These are phyloP conservation scores for Cyberlindnera saturnus DNA, from an alignment of 805 yeast genomes.

Conservation along the genomic window DNA sequence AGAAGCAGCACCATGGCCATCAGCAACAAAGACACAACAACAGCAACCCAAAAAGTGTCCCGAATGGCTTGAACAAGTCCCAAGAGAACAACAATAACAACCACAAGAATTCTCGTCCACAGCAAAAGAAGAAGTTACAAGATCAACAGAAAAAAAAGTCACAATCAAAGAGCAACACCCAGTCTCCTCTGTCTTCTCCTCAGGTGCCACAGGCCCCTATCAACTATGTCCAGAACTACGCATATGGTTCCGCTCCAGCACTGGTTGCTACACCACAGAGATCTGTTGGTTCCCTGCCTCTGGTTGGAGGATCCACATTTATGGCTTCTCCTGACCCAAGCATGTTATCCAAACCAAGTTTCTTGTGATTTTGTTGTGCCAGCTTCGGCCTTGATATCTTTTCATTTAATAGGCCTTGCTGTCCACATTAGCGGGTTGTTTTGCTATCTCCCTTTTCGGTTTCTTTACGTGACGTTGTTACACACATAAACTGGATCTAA, in stretches of 20 bases:
- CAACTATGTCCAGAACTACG: background rate
- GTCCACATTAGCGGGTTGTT: too few species aligned
- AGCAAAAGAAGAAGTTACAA: background rate
- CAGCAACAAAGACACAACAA: constrained; percentile 1
- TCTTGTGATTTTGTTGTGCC: constrained; percentile 4
- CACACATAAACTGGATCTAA: too few species aligned
- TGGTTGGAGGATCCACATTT: constrained; percentile 1
- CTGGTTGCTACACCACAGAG: background rate
- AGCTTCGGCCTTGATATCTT: background rate
- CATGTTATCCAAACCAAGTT: constrained; percentile 14
- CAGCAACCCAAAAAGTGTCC: background rate
- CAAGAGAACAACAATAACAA: constrained; percentile 1
- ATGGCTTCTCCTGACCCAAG: constrained; percentile 9
- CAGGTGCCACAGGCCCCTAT: background rate
- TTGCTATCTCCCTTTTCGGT: too few species aligned
- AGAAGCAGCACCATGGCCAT: background rate
- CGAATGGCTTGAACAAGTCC: background rate
- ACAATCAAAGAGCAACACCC: background rate
- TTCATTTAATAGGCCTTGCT: too few species aligned
- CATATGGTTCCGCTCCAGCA: background rate
- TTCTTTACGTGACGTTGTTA: too few species aligned
- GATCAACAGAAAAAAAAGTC: too few species aligned
- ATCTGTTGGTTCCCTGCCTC: background rate
- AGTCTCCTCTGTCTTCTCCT: background rate
- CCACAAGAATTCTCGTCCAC: too few species aligned